A percentile compares a stretch with the other conserved stretches of the same genome.
phyloP scores from a whole-genome alignment of 164 flowering plant genomes.

The Vitis amurensis region DNA sequence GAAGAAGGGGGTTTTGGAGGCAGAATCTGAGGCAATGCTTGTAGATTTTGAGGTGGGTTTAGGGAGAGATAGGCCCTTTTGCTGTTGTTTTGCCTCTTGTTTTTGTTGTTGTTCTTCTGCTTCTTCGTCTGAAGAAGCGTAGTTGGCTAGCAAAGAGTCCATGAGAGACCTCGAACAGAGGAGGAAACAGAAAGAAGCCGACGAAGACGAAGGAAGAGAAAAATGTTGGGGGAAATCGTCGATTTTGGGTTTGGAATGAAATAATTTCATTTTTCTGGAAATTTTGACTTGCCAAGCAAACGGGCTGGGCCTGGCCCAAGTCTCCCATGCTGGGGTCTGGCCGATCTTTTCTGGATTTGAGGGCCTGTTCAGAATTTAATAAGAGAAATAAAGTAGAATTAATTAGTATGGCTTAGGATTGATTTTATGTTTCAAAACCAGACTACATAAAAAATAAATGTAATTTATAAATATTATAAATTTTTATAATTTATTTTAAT shows the following conservation, averaged over 20 bases:
- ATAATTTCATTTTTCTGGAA: background rate
- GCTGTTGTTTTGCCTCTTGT: background rate
- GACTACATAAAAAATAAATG: no score
- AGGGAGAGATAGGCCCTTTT: conserved; percentile 14
- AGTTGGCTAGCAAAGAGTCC: conserved; percentile 68
- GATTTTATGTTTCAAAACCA: no score
- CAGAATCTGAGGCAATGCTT: background rate
- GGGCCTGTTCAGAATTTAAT: no score
- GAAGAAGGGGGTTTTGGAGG: conserved; percentile 11
- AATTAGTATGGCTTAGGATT: no score
- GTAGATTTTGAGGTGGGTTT: conserved; percentile 12
- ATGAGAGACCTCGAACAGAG: conserved; percentile 20
- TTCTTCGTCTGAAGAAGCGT: conserved; percentile 70
- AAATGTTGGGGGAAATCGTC: background rate
- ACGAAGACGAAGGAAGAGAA: conserved; percentile 7
- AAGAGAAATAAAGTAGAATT: no score
- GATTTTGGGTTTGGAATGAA: background rate
- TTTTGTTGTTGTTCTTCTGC: conserved; percentile 33
- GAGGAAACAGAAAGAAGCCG: background rate
- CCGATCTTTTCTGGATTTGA: no score
- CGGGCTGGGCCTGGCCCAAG: no score
- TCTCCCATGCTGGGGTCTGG: no score
- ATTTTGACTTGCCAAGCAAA: no score
- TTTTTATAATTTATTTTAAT: no score
- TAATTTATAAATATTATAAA: no score